Percentiles rank a stretch among this genome's conserved stretches.
phyloP scores from a whole-genome alignment of 495 filamentous ascomycete species.

The Aspergillus steynii region DNA sequence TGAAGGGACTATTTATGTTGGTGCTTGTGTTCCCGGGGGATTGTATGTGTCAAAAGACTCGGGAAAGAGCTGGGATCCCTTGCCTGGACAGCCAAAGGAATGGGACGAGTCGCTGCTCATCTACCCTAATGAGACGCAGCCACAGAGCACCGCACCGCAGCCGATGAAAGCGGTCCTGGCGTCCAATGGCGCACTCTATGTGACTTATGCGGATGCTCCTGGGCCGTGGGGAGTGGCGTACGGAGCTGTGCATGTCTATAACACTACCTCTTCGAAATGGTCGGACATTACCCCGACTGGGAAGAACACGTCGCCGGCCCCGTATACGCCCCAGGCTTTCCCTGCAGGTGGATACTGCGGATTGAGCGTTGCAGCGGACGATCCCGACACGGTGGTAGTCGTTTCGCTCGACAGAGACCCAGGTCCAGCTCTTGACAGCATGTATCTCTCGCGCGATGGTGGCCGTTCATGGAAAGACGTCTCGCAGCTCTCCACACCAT shows the following conservation, averaged over 20 bases:
- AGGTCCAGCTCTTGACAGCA: conserved; percentile 18
- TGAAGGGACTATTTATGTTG: conserved; percentile 19
- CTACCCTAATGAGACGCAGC: conserved; percentile 16
- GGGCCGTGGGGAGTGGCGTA: conserved; percentile 17
- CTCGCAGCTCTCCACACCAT: conserved; percentile 17
- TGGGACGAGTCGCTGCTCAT: conserved; percentile 17
- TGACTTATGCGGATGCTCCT: conserved; percentile 20
- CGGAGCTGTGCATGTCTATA: conserved; percentile 17
- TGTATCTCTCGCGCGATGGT: conserved; percentile 22
- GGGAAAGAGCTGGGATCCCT: conserved; percentile 16
- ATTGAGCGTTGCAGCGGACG: conserved; percentile 16
- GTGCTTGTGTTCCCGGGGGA: conserved; percentile 15
- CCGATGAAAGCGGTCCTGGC: conserved; percentile 21
- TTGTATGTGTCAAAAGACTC: conserved; percentile 16
- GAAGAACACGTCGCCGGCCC: conserved; percentile 16
- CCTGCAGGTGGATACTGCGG: conserved; percentile 20
- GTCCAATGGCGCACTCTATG: conserved; percentile 19
- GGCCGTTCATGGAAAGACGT: conserved; percentile 22
- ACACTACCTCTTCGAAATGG: conserved; percentile 16
- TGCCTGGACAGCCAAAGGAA: conserved; percentile 17
- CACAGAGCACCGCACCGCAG: conserved; percentile 18
- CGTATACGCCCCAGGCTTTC: conserved; percentile 14
- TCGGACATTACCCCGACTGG: conserved; percentile 17
- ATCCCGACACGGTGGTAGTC: conserved; percentile 19
- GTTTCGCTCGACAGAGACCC: conserved; percentile 18